Conservation (phyloP, 345 rosid species). For the Turritis glabra region DNA sequence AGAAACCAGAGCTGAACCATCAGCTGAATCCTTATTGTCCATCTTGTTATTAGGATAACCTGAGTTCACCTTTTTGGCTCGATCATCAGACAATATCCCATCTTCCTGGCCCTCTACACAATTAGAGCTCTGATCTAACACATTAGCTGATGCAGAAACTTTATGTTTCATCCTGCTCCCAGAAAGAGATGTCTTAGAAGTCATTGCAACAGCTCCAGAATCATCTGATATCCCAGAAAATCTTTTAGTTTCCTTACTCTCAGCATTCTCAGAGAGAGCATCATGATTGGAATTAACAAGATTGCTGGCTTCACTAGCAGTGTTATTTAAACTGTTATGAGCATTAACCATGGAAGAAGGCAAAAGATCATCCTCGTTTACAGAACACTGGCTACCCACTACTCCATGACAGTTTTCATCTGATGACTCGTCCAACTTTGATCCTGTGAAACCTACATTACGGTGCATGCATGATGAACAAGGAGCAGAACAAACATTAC, state of each 20-base stretch:
- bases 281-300: constrained; percentile 55
- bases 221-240: constrained; percentile 45
- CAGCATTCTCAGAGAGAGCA: constrained; percentile 60
- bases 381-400: constrained; percentile 60
- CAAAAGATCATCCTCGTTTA: constrained; percentile 48
- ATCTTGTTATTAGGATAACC: constrained; percentile 34
- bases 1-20: constrained; percentile 48
- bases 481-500: constrained; percentile 78
- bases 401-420: constrained; percentile 63
- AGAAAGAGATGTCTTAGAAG: constrained; percentile 38
- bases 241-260: constrained; percentile 57
- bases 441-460: constrained; percentile 49
- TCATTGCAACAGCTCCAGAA: constrained; percentile 43
- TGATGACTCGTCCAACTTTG: constrained; percentile 58
- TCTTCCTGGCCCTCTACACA: constrained; percentile 62
- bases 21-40: constrained; percentile 46
- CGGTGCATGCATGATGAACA: constrained; percentile 86
- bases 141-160: constrained; percentile 40
- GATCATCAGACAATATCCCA: constrained; percentile 51
- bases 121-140: constrained; percentile 45
- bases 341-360: constrained; percentile 36
- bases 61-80: constrained; percentile 38
- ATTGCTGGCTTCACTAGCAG: constrained; percentile 67
- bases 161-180: constrained; percentile 38
- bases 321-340: constrained; percentile 42